Base-by-base conservation (phyloP, 371 early-diverging fungal genomes). In the Circinella umbellata region DNA sequence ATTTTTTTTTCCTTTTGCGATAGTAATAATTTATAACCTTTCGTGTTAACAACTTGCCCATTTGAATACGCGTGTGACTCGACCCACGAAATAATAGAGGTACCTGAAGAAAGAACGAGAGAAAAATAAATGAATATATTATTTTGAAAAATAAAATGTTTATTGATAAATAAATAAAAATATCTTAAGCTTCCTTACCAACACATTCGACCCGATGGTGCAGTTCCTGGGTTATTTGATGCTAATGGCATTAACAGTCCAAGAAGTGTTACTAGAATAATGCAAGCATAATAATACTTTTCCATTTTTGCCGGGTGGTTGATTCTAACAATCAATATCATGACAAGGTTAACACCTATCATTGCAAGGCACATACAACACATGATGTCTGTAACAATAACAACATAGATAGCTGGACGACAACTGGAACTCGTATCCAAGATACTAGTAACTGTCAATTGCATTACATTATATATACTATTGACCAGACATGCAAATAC, bases 301-400 rank as follows among this genome's bases (percentile, higher is more conserved):
- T 82, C 80, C 14, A 73, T 47, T 27, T 73, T 73, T 18, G 66
- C 17, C 1, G 76, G 73, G n/a, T 67, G 64, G 1, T 69, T 49
- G 3, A 76, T 69, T 7, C 72, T 75, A 3, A 78, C 53, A 9
- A 76, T 70, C 60, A 82, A 76, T 0, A 82, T 75, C 64, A 77
- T 57, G 14, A 78, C 76, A 5, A 82, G 54, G 37, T 79, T 82
- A 3, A 81, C 46, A 1, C 82, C 78, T 0, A 82, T 69, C 75
- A 82, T 76, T 2, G 80, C 73, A 34, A 82, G 64, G 9, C 75
- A 68, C 71, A 73, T 70, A 49, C 74, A 74, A 1, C 72, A 46
- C 75, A 79, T 79, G 14, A 71, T 69, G 57, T 82, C 80, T 0
- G 76, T 49, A n/a, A 68, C 60, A 8, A 74, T 64, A 11, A 71